Evolutionary conservation across 2,329 filamentous ascomycete genomes (phyloP).

Genomic region (Colletotrichum sp.): DNA sequence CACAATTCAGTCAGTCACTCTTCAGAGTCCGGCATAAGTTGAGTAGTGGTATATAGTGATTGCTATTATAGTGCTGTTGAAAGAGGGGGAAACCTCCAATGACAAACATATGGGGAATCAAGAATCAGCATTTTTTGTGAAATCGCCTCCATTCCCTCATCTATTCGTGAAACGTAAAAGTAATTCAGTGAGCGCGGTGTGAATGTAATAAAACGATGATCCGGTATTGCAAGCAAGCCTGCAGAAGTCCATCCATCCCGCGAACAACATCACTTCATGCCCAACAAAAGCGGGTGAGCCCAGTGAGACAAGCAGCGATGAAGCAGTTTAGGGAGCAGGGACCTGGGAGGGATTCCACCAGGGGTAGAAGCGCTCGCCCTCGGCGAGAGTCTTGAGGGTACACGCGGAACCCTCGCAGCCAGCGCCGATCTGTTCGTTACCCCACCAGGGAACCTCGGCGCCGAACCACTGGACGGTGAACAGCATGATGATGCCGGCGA

Average conservation of each 20-base stretch:
- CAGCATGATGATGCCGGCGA: constrained; percentile 35
- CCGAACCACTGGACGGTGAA: constrained; percentile 32
- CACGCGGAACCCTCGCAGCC: constrained; percentile 30
- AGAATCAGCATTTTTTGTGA: neutral
- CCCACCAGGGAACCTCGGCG: constrained; percentile 33
- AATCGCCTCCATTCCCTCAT: neutral
- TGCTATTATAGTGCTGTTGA: neutral
- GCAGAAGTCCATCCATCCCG: neutral
- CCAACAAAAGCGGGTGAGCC: constrained; percentile 4
- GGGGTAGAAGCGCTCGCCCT: constrained; percentile 44
- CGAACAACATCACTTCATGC: neutral
- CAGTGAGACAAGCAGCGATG: constrained; percentile 5
- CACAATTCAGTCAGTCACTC: neutral
- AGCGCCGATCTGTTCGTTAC: constrained; percentile 23
- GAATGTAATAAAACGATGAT: neutral
- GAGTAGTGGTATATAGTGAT: neutral
- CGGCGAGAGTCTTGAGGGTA: constrained; percentile 24
- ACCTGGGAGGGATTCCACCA: constrained; percentile 27
- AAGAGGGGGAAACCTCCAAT: neutral
- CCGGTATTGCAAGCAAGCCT: neutral
- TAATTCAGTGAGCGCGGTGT: neutral
- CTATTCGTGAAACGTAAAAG: neutral
- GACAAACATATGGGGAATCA: neutral
- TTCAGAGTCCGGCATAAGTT: neutral
- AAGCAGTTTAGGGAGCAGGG: constrained; percentile 8